Percentiles rank a stretch among this genome's conserved stretches.
These are phyloP conservation scores for Tremella yokohamensis DNA, from an alignment of 768 basidiomycete genomes.

Conservation along the genomic window DNA sequence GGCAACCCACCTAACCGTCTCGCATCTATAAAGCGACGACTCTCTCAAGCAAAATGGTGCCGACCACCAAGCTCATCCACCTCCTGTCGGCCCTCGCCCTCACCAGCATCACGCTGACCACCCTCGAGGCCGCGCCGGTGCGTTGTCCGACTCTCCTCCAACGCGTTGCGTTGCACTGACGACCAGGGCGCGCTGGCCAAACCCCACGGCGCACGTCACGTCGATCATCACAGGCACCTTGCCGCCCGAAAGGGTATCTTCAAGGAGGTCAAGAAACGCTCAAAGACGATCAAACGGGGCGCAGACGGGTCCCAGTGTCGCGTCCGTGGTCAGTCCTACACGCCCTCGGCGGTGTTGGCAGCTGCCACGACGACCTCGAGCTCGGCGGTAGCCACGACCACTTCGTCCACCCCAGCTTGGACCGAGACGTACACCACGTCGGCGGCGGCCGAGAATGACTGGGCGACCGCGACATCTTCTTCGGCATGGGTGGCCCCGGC, in stretches of 20 bases:
- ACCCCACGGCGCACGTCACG: slow-evolving; percentile 5
- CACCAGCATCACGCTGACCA: slow-evolving; percentile 27
- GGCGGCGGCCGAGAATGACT: slow-evolving; percentile 45
- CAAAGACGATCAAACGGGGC: slow-evolving; percentile 15
- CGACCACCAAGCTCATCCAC: not conserved
- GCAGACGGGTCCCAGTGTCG: slow-evolving; percentile 40
- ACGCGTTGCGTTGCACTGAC: slow-evolving; percentile 5
- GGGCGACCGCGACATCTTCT: slow-evolving; percentile 16
- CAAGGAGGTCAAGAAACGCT: slow-evolving; percentile 18
- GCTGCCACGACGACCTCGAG: not conserved
- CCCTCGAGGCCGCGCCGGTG: slow-evolving; percentile 32
- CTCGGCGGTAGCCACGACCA: slow-evolving; percentile 3
- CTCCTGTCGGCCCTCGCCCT: slow-evolving; percentile 40
- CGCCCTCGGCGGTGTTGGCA: not conserved
- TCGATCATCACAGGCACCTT: slow-evolving; percentile 33
- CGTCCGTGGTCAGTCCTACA: slow-evolving; percentile 21
- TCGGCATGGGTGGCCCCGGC: slow-evolving; percentile 8
- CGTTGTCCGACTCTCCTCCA: slow-evolving; percentile 13
- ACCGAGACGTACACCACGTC: slow-evolving; percentile 26
- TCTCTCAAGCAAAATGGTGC: not conserved
- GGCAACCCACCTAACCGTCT: not conserved
- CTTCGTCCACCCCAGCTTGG: slow-evolving; percentile 10
- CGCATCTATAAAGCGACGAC: not conserved
- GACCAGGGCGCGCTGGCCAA: slow-evolving; percentile 15
- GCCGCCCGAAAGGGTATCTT: slow-evolving; percentile 21